phyloP scores from a whole-genome alignment of 106 monocot genomes.

The Vanilla planifolia region DNA sequence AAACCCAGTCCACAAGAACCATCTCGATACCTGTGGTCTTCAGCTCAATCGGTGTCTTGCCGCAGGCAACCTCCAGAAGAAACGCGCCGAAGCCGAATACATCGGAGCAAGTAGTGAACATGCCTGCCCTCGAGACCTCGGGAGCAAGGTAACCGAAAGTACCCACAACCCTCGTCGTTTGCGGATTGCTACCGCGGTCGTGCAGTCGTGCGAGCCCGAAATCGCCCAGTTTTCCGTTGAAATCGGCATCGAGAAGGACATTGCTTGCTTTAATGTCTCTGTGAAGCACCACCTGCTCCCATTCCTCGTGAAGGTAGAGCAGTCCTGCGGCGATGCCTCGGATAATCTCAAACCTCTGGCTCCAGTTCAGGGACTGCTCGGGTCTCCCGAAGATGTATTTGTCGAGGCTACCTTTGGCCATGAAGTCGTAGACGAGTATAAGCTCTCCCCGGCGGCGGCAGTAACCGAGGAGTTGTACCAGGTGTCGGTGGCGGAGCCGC shows the following conservation, averaged over 20 bases:
- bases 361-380: slow-evolving; percentile 7
- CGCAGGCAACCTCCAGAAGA: slow-evolving; percentile 22
- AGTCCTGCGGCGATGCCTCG: slow-evolving; percentile 18
- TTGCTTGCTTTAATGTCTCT: slow-evolving; percentile 49
- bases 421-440: slow-evolving; percentile 22
- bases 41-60: slow-evolving; percentile 17
- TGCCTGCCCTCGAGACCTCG: slow-evolving; percentile 14
- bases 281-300: slow-evolving; percentile 30
- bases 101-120: slow-evolving; percentile 11
- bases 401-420: slow-evolving; percentile 24
- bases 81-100: slow-evolving; percentile 21
- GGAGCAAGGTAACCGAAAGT: slow-evolving; percentile 21
- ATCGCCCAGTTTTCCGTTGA: slow-evolving; percentile 20
- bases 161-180: slow-evolving; percentile 20
- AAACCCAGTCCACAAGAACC: slow-evolving; percentile 17
- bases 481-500: slow-evolving; percentile 16
- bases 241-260: slow-evolving; percentile 14
- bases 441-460: slow-evolving; percentile 18
- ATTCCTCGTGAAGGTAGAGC: slow-evolving; percentile 21
- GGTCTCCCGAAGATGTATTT: slow-evolving; percentile 6
- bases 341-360: slow-evolving; percentile 16
- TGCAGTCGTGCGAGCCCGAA: slow-evolving; percentile 20
- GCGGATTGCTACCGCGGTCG: slow-evolving; percentile 20
- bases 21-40: background rate
- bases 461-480: slow-evolving; percentile 26